Conservation (phyloP, 2,329 filamentous ascomycete species). For the Ceratocystis huliohia region DNA sequence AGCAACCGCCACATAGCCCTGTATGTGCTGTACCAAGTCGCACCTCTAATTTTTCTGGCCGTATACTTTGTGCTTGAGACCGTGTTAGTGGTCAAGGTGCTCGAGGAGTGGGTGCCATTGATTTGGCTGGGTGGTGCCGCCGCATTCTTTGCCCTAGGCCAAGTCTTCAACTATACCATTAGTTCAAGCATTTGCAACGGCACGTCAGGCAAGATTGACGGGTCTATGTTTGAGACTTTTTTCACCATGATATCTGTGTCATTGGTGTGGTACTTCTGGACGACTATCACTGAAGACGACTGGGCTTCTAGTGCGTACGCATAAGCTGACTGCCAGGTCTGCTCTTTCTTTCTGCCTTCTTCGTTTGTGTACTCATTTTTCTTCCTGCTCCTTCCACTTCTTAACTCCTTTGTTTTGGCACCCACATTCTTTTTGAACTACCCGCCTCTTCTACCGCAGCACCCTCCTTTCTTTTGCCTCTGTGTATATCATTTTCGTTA, state of each 20-base stretch:
- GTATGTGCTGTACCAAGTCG: constrained; percentile 87
- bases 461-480: neutral
- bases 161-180: constrained; percentile 91
- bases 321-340: constrained; percentile 16
- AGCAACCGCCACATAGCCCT: constrained; percentile 70
- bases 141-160: constrained; percentile 77
- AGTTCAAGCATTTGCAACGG: constrained; percentile 83
- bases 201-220: constrained; percentile 76
- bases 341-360: constrained; percentile 10
- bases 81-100: constrained; percentile 68
- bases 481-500: constrained; percentile 4
- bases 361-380: constrained; percentile 10
- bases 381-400: constrained; percentile 13
- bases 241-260: constrained; percentile 80
- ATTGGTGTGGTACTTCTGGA: constrained; percentile 91
- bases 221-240: constrained; percentile 79
- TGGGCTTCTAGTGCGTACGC: constrained; percentile 55
- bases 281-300: constrained; percentile 96
- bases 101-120: constrained; percentile 89
- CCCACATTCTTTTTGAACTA: neutral
- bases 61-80: constrained; percentile 75
- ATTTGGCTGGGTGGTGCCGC: constrained; percentile 64
- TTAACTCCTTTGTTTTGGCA: neutral
- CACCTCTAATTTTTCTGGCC: constrained; percentile 78
- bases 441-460: neutral